These are phyloP conservation scores for Fragaria nilgerrensis DNA, from an alignment of 306 rosid species.

Conservation along the genomic window DNA sequence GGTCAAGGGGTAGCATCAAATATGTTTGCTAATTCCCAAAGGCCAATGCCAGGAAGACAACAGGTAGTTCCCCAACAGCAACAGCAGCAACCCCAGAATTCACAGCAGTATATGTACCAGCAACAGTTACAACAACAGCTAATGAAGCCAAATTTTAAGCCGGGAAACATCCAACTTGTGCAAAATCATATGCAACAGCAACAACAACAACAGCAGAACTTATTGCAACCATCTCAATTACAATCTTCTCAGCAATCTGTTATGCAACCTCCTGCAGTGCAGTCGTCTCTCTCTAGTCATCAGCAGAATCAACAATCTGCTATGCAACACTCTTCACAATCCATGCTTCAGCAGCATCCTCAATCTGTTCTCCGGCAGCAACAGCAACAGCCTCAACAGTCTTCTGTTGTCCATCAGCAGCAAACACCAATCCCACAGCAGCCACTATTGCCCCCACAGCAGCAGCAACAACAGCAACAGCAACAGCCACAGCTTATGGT, in stretches of 20 bases:
- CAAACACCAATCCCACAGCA: constrained; percentile 62
- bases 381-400: constrained; percentile 72
- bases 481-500: constrained; percentile 61
- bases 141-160: constrained; percentile 55
- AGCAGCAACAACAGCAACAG: constrained; percentile 73
- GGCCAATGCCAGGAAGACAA: constrained; percentile 78
- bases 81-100: constrained; percentile 66
- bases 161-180: constrained; percentile 46
- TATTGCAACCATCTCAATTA: constrained; percentile 65
- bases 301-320: constrained; percentile 73
- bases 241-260: constrained; percentile 79
- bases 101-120: constrained; percentile 50
- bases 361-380: constrained; percentile 79
- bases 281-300: constrained; percentile 51
- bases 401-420: constrained; percentile 62
- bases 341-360: constrained; percentile 77
- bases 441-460: constrained; percentile 51
- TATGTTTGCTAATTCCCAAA: constrained; percentile 66
- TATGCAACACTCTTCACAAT: constrained; percentile 64
- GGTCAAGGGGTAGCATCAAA: constrained; percentile 64
- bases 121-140: constrained; percentile 56
- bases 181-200: constrained; percentile 62
- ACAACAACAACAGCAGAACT: constrained; percentile 60
- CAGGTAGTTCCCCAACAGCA: constrained; percentile 66
- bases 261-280: constrained; percentile 67